Base-by-base conservation (phyloP, 1,139 yeast genomes). In the Casaregolazyma suthepensis region DNA sequence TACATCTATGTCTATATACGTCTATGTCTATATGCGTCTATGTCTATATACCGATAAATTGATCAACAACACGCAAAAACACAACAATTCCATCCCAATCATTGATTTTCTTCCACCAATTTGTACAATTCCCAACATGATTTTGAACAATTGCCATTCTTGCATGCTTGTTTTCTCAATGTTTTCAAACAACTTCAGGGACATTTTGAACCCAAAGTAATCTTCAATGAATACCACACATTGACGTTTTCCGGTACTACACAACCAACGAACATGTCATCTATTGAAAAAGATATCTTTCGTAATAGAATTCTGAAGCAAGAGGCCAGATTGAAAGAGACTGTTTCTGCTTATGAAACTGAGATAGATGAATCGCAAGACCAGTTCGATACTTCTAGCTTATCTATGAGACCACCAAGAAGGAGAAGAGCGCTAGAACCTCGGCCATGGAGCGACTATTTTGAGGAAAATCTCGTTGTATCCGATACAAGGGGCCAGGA, bases 401-500 rank as follows among this genome's bases (percentile, higher is more conserved):
- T n/a, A n/a, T 13, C 45, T 7, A 19, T 17, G 35, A 20, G 40
- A 43, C 38, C 50, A 5, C 35, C 42, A n/a, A 43, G 45, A 5
- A 5, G 29, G 45, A 38, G 13, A 19, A 17, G 15, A 4, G 19
- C 37, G 37, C 22, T 23, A 3, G 26, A n/a, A 22, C 26, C 46
- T 3, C 23, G 37, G 6, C 47, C 52, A n/a, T 79, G 80, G 82
- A 50, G 60, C 1, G 71, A 70, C 2, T 80, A 63, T 61, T 79
- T 78, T 57, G 66, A 66, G 2, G 51, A 61, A 19, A 71, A 72
- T 47, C 70, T 70, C 29, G 49, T 54, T 0, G 63, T 72, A 15
- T 13, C 46, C 1, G 52, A 52, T 31, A 50, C 19, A 17, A 53
- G 58, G 13, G 45, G 52, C 4, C 44, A 43, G 18, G 51, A 35